Conservation (phyloP, 768 basidiomycete genomes). For the Lentinula guzmanii region DNA sequence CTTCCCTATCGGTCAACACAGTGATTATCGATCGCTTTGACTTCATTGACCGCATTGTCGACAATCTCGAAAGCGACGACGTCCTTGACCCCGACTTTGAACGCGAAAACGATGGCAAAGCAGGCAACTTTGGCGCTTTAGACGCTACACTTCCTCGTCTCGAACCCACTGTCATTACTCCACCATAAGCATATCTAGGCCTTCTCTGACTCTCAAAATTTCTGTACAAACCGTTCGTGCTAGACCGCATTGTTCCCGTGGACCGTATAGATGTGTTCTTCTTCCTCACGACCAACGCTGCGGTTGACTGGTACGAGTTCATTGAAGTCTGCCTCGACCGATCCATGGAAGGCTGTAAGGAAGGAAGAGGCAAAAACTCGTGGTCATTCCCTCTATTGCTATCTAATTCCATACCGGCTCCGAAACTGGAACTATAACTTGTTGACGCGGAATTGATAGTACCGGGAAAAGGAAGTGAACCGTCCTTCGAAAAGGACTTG, state of each 20-base stretch:
- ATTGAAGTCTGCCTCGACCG: neutral
- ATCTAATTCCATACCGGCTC: neutral
- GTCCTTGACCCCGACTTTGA: neutral
- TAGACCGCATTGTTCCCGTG: neutral
- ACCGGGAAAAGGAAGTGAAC: neutral
- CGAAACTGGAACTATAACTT: neutral
- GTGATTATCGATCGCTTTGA: conserved; percentile 1
- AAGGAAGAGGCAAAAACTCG: neutral
- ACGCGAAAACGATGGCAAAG: neutral
- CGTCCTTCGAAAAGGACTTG: neutral
- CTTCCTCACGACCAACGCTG: neutral
- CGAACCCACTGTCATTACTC: neutral
- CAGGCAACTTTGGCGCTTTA: neutral
- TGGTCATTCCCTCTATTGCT: neutral
- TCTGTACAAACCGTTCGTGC: neutral
- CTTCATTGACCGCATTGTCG: conserved; percentile 1
- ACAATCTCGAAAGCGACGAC: neutral
- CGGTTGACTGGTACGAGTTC: neutral
- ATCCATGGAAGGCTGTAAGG: neutral
- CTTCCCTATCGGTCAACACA: neutral
- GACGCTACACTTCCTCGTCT: neutral
- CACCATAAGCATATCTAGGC: neutral
- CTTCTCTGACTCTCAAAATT: neutral
- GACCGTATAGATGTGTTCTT: neutral
- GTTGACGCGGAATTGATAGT: neutral